phyloP scores from a whole-genome alignment of 345 rosid genomes.

The Arabis hirsuta region DNA sequence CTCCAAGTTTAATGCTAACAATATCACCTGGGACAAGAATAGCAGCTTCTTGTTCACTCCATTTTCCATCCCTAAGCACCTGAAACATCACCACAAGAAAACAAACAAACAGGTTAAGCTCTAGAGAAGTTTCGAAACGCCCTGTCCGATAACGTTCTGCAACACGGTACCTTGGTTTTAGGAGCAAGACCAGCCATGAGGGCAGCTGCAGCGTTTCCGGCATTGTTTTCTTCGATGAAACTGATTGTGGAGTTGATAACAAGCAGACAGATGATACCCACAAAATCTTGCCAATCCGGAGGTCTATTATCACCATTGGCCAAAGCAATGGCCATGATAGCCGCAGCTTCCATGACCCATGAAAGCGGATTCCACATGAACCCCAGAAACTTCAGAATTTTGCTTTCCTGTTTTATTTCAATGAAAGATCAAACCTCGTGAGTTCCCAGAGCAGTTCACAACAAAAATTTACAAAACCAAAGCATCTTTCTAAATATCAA shows the following conservation, averaged over 20 bases:
- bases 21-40: constrained; percentile 51
- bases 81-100: constrained; percentile 31
- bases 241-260: constrained; percentile 51
- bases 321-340: constrained; percentile 51
- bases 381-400: constrained; percentile 44
- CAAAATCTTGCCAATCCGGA: constrained; percentile 53
- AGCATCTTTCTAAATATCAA: constrained; percentile 3
- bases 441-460: constrained; percentile 5
- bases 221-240: constrained; percentile 52
- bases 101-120: constrained; percentile 25
- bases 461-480: background rate
- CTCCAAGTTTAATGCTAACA: constrained; percentile 75
- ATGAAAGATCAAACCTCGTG: constrained; percentile 15
- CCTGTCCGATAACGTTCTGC: background rate
- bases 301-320: constrained; percentile 48
- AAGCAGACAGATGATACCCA: constrained; percentile 50
- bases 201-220: constrained; percentile 50
- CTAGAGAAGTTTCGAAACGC: background rate
- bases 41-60: constrained; percentile 53
- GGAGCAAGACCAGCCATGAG: constrained; percentile 54
- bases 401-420: constrained; percentile 27
- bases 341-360: constrained; percentile 54
- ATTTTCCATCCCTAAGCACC: constrained; percentile 53
- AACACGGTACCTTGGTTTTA: constrained; percentile 44
- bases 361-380: constrained; percentile 54